Evolutionary conservation across 108 stramenopile species (phyloP), one percentile per base, ranked within the genome.

Genomic region (Nannochloropsis salina): DNA sequence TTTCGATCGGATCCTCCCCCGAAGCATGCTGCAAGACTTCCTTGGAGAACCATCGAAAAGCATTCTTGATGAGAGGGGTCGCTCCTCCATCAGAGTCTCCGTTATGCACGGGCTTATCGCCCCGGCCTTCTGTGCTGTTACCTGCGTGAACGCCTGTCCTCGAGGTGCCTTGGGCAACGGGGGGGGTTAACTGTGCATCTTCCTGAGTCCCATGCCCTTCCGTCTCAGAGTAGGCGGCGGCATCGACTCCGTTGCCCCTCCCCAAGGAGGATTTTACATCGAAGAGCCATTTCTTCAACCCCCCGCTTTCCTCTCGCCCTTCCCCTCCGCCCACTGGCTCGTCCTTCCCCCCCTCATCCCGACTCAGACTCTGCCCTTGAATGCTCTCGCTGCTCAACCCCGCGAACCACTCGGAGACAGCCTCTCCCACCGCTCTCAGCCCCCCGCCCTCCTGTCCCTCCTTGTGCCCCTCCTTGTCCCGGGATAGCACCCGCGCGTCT

Each of bases 351-450:
- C n/a, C 61, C 61, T 74, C 61, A 1, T n/a, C 61, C 61, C 6
- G 61, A 4, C 61, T 6, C 61, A n/a, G 20, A 74, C 61, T 2
- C 31, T 31, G 31, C 31, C 31, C 31, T 31, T 31, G 31, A 31
- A 31, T 31, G 31, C 31, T 31, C 31, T 31, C 31, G 3, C 6
- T 74, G 20, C 61, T 2, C 61, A 74, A n/a, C 61, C 61, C 61
- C 61, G 61, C 61, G n/a, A 74, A 74, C 61, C 61, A 74, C n/a
- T 74, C n/a, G n/a, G 61, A 74, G 15, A 74, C 61, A 3, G 61
- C 61, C 61, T 74, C 61, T n/a, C 61, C 61, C 1, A 74, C 3
- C 15, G 61, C 61, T 74, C n/a, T 74, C 61, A 74, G 20, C 61
- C 61, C 61, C 61, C 61, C 61, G 15, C 61, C 61, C n/a, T 74